These are phyloP conservation scores for Elongisporangium senticosum DNA, from an alignment of 352 stramenopile species.

Conservation along the genomic window DNA sequence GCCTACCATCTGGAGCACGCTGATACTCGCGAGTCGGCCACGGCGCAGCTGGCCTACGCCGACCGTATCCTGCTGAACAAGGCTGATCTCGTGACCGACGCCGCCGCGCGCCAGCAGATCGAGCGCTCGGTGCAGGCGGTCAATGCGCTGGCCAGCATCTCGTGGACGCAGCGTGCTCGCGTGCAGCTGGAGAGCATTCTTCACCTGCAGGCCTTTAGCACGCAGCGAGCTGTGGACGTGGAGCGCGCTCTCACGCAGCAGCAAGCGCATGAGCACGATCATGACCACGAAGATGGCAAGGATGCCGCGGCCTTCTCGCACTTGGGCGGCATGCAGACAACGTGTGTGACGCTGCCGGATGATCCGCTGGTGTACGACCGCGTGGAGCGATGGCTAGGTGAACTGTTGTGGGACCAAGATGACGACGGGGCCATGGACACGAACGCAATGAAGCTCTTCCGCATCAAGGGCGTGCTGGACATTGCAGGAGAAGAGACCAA, in stretches of 20 bases:
- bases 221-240: conserved; percentile 48
- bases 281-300: conserved; percentile 10
- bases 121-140: conserved; percentile 34
- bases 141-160: conserved; percentile 64
- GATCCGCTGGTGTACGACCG: conserved; percentile 37
- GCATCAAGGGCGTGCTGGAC: conserved; percentile 67
- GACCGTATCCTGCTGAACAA: conserved; percentile 99
- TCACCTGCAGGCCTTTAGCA: conserved; percentile 79
- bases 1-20: conserved; percentile 54
- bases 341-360: conserved; percentile 43
- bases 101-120: conserved; percentile 36
- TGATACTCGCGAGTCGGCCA: conserved; percentile 75
- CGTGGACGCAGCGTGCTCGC: conserved; percentile 52
- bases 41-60: conserved; percentile 97
- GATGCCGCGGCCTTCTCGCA: conserved; percentile 17
- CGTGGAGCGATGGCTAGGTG: conserved; percentile 65
- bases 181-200: conserved; percentile 69
- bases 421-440: conserved; percentile 10
- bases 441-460: conserved; percentile 47
- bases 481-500: conserved; percentile 49
- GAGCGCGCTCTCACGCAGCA: conserved; percentile 28
- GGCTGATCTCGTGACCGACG: conserved; percentile 88
- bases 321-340: conserved; percentile 68
- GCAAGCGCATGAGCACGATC: conserved; percentile 11
- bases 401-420: conserved; percentile 61